Conservation (phyloP, 2,329 filamentous ascomycete genomes). For the Chaetomiaceae sp. region DNA sequence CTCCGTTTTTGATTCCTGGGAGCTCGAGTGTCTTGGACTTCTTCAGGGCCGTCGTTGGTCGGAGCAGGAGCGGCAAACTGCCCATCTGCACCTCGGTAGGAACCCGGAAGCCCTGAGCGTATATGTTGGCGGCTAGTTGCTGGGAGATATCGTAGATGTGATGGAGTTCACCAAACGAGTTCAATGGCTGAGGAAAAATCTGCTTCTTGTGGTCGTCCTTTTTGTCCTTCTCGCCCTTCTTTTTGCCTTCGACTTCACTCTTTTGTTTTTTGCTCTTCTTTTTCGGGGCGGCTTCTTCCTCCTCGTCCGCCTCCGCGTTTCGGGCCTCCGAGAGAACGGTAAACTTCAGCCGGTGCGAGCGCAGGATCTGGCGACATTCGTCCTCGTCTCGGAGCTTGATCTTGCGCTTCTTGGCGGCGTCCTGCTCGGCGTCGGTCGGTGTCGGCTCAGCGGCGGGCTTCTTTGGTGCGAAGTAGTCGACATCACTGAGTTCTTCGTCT, state of each 20-base stretch:
- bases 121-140: constrained; percentile 71
- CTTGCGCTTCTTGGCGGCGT: constrained; percentile 29
- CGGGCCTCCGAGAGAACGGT: constrained; percentile 60
- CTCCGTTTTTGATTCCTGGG: constrained; percentile 33
- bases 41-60: constrained; percentile 48
- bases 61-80: constrained; percentile 72
- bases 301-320: constrained; percentile 39
- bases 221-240: constrained; percentile 46
- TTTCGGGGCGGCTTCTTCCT: constrained; percentile 46
- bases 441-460: constrained; percentile 29
- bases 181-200: constrained; percentile 75
- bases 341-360: constrained; percentile 79
- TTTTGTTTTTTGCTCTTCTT: constrained; percentile 38
- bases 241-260: constrained; percentile 40
- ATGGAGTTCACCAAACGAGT: constrained; percentile 69
- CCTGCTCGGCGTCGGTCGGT: constrained; percentile 24
- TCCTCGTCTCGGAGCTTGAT: constrained; percentile 55
- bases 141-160: constrained; percentile 68
- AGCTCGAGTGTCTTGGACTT: constrained; percentile 32
- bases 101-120: constrained; percentile 75
- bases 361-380: constrained; percentile 68
- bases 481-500: constrained; percentile 40
- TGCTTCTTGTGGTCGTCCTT: constrained; percentile 49
- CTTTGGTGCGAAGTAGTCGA: constrained; percentile 58
- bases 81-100: constrained; percentile 94